Percentiles rank a stretch among this genome's conserved stretches.
These are phyloP conservation scores for Diplodia corticola DNA, from an alignment of 2,329 filamentous ascomycete species.

Conservation along the genomic window DNA sequence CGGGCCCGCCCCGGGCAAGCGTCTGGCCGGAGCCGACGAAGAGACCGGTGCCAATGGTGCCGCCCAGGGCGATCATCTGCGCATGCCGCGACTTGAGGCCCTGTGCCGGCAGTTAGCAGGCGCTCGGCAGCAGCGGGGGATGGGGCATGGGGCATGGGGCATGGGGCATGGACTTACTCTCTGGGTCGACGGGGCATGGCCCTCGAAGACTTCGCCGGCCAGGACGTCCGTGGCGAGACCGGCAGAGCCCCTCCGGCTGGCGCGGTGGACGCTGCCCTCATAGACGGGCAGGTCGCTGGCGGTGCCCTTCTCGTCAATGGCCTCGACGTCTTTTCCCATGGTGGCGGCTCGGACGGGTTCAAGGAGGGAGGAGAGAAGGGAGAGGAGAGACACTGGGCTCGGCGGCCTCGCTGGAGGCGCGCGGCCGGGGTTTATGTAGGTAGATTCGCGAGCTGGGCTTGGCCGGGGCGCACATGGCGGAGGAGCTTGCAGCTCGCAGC, in stretches of 20 bases:
- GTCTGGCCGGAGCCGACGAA: conserved; percentile 45
- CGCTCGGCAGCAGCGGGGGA: not conserved
- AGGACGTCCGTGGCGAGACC: conserved; percentile 4
- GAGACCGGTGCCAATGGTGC: conserved; percentile 32
- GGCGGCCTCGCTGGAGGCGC: too few species aligned
- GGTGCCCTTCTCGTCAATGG: not conserved
- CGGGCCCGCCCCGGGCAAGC: conserved; percentile 43
- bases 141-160: too few species aligned
- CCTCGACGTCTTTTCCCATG: conserved; percentile 16
- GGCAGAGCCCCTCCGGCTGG: not conserved
- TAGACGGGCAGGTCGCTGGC: conserved; percentile 11
- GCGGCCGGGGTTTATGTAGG: conserved; percentile 4
- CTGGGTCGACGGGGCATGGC: conserved; percentile 6
- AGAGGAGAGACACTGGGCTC: too few species aligned
- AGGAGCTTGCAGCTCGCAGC: not conserved
- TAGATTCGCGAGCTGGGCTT: not conserved
- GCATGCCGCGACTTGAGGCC: conserved; percentile 28
- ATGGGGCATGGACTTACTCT: conserved; percentile 6
- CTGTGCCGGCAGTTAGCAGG: not conserved
- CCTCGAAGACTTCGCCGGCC: conserved; percentile 21
- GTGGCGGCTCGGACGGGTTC: too few species aligned
- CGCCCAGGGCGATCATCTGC: conserved; percentile 31
- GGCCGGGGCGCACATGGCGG: not conserved
- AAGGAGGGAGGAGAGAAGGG: too few species aligned
- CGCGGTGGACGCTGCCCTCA: not conserved